Evolutionary conservation across 495 filamentous ascomycete species (phyloP).

Genomic region (Aspergillus incahuasiensis): DNA sequence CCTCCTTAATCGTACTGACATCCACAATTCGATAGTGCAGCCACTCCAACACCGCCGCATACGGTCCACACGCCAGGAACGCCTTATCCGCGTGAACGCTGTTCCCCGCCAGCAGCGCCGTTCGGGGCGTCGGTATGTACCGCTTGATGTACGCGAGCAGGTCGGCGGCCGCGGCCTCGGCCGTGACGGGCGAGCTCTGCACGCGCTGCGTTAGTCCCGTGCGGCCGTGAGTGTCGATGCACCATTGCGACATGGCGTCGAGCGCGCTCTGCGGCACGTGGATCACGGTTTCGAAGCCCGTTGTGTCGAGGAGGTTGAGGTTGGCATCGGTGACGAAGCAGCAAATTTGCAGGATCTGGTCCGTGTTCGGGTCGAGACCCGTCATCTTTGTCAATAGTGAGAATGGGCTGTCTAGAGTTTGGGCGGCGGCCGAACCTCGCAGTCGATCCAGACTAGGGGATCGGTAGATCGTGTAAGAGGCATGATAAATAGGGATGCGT

Average conservation of each 20-base stretch:
- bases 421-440: constrained; percentile 57
- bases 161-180: constrained; percentile 64
- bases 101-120: constrained; percentile 80
- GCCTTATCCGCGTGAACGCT: constrained; percentile 84
- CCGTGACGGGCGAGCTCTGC: constrained; percentile 64
- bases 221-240: constrained; percentile 56
- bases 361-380: constrained; percentile 70
- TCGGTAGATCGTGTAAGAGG: constrained; percentile 47
- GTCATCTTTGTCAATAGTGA: constrained; percentile 67
- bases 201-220: constrained; percentile 79
- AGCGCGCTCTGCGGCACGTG: constrained; percentile 68
- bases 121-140: constrained; percentile 57
- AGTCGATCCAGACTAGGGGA: constrained; percentile 83
- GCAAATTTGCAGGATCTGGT: constrained; percentile 86
- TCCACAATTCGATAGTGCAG: constrained; percentile 89
- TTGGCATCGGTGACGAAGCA: constrained; percentile 85
- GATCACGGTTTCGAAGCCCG: constrained; percentile 76
- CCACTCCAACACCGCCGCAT: constrained; percentile 63
- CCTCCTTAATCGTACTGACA: constrained; percentile 88
- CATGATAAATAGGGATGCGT: constrained; percentile 31
- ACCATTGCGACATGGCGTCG: constrained; percentile 73
- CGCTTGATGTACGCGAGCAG: constrained; percentile 74
- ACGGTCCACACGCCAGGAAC: constrained; percentile 73
- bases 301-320: constrained; percentile 67
- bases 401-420: neutral